Conservation (phyloP, 768 basidiomycete species). For the Lactarius tabidus region DNA sequence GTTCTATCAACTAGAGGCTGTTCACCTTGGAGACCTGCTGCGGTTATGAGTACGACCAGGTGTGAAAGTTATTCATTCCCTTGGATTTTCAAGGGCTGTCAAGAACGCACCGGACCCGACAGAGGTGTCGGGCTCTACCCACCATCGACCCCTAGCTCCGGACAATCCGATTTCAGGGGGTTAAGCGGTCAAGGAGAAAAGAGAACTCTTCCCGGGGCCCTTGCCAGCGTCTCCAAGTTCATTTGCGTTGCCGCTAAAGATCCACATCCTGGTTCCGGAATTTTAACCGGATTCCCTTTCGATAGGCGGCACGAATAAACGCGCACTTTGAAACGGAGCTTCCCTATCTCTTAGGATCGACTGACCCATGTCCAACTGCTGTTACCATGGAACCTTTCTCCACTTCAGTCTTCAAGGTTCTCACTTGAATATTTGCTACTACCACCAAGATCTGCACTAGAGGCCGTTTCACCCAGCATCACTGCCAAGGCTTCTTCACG, state of each 20-base stretch:
- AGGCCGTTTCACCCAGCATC: conserved; percentile 70
- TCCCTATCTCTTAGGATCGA: conserved; percentile 76
- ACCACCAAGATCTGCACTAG: conserved; percentile 86
- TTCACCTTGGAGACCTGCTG: conserved; percentile 81
- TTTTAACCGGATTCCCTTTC: conserved; percentile 78
- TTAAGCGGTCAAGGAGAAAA: conserved; percentile 72
- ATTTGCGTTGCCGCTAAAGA: conserved; percentile 67
- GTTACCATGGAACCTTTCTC: conserved; percentile 86
- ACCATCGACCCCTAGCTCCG: conserved; percentile 69
- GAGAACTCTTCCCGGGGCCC: conserved; percentile 75
- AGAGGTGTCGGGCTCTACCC: conserved; percentile 69
- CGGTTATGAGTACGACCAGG: conserved; percentile 75
- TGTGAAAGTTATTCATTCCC: conserved; percentile 66
- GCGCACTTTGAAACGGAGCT: conserved; percentile 66
- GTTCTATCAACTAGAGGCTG: conserved; percentile 77
- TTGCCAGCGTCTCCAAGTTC: conserved; percentile 55
- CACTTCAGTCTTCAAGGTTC: conserved; percentile 86
- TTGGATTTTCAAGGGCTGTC: conserved; percentile 80
- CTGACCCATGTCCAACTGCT: conserved; percentile 85
- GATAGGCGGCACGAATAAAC: conserved; percentile 55
- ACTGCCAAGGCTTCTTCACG: conserved; percentile 75
- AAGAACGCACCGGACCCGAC: conserved; percentile 69
- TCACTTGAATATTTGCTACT: conserved; percentile 88
- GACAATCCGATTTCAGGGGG: conserved; percentile 72
- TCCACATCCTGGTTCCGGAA: conserved; percentile 74